Evolutionary conservation across 2,329 filamentous ascomycete species (phyloP).

Genomic region (Lecanicillium sp.): DNA sequence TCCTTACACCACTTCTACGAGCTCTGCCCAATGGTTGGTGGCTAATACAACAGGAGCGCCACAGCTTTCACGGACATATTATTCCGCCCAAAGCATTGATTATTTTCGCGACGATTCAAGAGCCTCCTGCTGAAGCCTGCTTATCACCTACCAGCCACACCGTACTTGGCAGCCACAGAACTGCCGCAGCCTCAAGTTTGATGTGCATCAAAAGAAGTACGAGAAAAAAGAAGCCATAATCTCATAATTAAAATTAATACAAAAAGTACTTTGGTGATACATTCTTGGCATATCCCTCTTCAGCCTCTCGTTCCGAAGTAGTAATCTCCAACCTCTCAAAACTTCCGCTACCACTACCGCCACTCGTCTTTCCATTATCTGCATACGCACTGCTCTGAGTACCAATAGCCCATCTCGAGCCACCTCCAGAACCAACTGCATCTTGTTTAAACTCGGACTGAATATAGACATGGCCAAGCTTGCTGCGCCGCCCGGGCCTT

Average conservation of each 20-base stretch:
- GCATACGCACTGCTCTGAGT: constrained; percentile 1
- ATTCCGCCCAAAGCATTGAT: too few relatives aligned
- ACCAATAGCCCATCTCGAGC: constrained; percentile 1
- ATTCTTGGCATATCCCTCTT: constrained; percentile 4
- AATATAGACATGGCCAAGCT: constrained; percentile 2
- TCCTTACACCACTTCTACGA: too few relatives aligned
- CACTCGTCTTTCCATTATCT: background rate
- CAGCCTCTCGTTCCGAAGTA: constrained; percentile 1
- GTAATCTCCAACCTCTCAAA: constrained; percentile 1
- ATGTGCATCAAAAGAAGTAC: too few relatives aligned
- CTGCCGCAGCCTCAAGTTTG: too few relatives aligned
- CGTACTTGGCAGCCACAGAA: too few relatives aligned
- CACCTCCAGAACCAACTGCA: background rate
- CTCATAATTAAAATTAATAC: background rate
- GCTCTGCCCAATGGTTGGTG: too few relatives aligned
- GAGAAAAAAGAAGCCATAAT: too few relatives aligned
- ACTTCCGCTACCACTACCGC: background rate
- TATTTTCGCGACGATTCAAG: too few relatives aligned
- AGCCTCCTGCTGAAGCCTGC: too few relatives aligned
- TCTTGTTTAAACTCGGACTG: constrained; percentile 3
- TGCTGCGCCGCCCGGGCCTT: background rate
- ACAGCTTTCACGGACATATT: too few relatives aligned
- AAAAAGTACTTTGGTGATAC: constrained; percentile 5
- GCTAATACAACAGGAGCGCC: too few relatives aligned
- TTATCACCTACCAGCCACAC: too few relatives aligned